Conservation (phyloP, 2,329 filamentous ascomycete species). For the Neofusicoccum laricinum region DNA sequence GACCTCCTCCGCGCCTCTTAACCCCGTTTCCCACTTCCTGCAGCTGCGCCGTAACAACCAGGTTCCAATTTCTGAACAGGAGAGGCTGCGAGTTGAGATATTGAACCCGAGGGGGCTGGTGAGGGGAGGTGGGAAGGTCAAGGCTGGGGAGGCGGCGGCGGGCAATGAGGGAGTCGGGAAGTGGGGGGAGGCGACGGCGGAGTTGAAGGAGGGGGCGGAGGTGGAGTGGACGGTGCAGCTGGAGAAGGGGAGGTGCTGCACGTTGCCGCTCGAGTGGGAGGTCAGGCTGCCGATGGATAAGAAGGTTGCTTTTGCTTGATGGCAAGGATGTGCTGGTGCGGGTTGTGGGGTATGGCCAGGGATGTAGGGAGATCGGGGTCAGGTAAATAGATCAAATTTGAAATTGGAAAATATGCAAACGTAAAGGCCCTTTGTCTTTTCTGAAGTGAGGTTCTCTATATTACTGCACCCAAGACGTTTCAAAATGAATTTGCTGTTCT, state of each 20-base stretch:
- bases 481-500: no score
- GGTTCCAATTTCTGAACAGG: constrained; percentile 61
- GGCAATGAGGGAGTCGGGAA: constrained; percentile 19
- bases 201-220: constrained; percentile 21
- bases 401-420: no score
- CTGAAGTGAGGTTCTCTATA: no score
- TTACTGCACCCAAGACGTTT: no score
- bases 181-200: constrained; percentile 20
- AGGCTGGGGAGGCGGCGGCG: constrained; percentile 20
- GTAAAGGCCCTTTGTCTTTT: no score
- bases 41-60: no score
- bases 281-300: constrained; percentile 56
- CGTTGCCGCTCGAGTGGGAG: constrained; percentile 61
- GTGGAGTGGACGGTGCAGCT: constrained; percentile 23
- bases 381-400: no score
- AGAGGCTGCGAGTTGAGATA: constrained; percentile 53
- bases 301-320: constrained; percentile 25
- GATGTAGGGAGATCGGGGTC: no score
- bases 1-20: no score
- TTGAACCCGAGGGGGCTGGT: constrained; percentile 48
- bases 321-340: no score
- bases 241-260: constrained; percentile 53
- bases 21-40: no score
- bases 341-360: no score
- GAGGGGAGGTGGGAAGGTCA: neutral